Evolutionary conservation across 176 grass and related monocot species (phyloP).

Genomic region (Poa annua): DNA sequence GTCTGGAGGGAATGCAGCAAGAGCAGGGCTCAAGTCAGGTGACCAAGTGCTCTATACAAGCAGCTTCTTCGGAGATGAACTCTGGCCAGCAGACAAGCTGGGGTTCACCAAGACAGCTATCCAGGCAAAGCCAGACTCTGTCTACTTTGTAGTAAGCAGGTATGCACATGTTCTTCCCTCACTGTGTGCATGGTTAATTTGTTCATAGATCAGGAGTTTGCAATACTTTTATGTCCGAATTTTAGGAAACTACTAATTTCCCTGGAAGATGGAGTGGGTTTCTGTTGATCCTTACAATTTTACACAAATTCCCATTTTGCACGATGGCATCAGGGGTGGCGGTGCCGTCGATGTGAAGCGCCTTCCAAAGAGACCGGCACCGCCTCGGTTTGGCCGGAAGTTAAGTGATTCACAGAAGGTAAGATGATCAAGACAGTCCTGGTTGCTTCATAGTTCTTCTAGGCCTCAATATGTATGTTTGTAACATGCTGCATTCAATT

Average conservation of each 20-base stretch:
- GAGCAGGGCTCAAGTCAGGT: conserved; percentile 69
- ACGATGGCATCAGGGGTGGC: conserved; percentile 50
- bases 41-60: conserved; percentile 97
- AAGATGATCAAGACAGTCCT: conserved; percentile 36
- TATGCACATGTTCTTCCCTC: conserved; percentile 19
- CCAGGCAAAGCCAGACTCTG: conserved; percentile 92
- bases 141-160: conserved; percentile 97
- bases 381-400: conserved; percentile 77
- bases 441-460: neutral
- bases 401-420: conserved; percentile 89
- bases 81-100: conserved; percentile 98
- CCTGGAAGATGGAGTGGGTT: neutral
- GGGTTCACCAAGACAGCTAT: conserved; percentile 98
- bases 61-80: conserved; percentile 92
- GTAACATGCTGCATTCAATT: neutral
- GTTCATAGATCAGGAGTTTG: neutral
- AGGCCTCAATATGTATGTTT: conserved; percentile 11
- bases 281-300: neutral
- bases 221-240: neutral
- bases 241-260: conserved; percentile 18
- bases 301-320: conserved; percentile 13
- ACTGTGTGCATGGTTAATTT: neutral
- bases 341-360: conserved; percentile 84
- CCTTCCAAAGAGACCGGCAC: conserved; percentile 83
- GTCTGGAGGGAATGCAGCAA: conserved; percentile 84